Conservation (phyloP, 2,329 filamentous ascomycete genomes). For the Penicillium occitanis region DNA sequence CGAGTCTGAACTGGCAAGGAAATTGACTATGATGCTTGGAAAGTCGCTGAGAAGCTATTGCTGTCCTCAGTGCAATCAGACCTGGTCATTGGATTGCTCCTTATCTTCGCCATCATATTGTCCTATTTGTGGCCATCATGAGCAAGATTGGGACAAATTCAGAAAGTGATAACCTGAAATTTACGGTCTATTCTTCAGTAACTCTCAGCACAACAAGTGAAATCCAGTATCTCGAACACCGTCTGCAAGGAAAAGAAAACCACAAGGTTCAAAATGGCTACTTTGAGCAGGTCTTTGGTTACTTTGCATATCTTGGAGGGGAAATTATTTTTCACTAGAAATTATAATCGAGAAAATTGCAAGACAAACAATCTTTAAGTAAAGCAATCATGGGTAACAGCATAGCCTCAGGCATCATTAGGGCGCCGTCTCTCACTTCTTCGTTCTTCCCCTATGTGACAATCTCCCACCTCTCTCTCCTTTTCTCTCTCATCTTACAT, state of each 20-base stretch:
- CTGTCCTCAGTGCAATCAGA: not conserved
- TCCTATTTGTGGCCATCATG: not conserved
- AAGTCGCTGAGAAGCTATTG: not conserved
- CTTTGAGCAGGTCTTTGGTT: conserved; percentile 57
- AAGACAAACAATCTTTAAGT: too few species aligned
- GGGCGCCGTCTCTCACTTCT: too few species aligned
- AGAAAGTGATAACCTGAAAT: conserved; percentile 14
- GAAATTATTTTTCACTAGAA: too few species aligned
- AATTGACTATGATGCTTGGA: not conserved
- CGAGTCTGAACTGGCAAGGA: not conserved
- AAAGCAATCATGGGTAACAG: too few species aligned
- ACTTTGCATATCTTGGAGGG: conserved; percentile 39
- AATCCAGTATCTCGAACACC: not conserved
- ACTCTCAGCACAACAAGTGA: conserved; percentile 12
- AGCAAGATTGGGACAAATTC: not conserved
- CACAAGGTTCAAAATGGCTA: conserved; percentile 56
- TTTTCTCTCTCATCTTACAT: too few species aligned
- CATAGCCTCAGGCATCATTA: too few species aligned
- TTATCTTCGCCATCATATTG: not conserved
- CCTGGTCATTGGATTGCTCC: not conserved
- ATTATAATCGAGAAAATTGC: too few species aligned
- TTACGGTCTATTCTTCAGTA: conserved; percentile 30
- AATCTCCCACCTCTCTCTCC: not conserved
- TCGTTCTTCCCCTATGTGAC: not conserved
- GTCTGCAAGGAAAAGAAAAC: conserved; percentile 20